A percentile compares a stretch with the other conserved stretches of the same genome.
Conservation (phyloP, 2,329 filamentous ascomycete species). For the Ceratocystis papillata region DNA sequence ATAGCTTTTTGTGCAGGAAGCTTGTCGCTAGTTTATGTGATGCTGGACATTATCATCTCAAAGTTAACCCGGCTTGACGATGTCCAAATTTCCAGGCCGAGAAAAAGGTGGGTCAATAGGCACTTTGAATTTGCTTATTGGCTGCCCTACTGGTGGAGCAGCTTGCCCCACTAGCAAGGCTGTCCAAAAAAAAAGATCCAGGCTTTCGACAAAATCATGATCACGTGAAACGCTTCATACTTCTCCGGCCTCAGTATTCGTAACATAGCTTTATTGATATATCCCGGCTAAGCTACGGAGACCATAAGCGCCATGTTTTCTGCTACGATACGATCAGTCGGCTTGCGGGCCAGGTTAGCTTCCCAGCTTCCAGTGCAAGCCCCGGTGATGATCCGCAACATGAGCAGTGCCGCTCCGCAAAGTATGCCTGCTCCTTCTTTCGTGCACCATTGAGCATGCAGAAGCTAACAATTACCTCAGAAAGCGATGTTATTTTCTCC, state of each 20-base stretch:
- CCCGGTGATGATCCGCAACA: slow-evolving; percentile 12
- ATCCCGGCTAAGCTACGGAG: not conserved
- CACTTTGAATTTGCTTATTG: slow-evolving; percentile 6
- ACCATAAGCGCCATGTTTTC: slow-evolving; percentile 5
- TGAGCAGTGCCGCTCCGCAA: slow-evolving; percentile 16
- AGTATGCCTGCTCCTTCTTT: slow-evolving; percentile 14
- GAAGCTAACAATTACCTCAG: slow-evolving; percentile 9
- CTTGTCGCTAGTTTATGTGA: not conserved
- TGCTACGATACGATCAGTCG: slow-evolving; percentile 13
- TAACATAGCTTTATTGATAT: not conserved
- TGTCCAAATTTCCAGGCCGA: slow-evolving; percentile 11
- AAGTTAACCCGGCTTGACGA: not conserved
- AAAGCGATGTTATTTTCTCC: slow-evolving; percentile 36
- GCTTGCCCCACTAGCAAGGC: slow-evolving; percentile 1
- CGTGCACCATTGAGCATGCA: not conserved
- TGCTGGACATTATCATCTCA: not conserved
- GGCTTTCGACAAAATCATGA: not conserved
- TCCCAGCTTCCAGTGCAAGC: not conserved
- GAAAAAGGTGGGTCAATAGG: not conserved
- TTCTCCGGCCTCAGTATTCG: not conserved
- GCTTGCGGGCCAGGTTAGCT: slow-evolving; percentile 12
- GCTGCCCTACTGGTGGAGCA: slow-evolving; percentile 16
- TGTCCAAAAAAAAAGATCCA: slow-evolving; percentile 9
- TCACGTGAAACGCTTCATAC: slow-evolving; percentile 15
- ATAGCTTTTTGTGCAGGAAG: slow-evolving; percentile 32